A percentile compares a stretch with the other conserved stretches of the same genome.
These are phyloP conservation scores for Plasmodium chabaudi DNA, from an alignment of 169 alveolate genomes.

Conservation along the genomic window DNA sequence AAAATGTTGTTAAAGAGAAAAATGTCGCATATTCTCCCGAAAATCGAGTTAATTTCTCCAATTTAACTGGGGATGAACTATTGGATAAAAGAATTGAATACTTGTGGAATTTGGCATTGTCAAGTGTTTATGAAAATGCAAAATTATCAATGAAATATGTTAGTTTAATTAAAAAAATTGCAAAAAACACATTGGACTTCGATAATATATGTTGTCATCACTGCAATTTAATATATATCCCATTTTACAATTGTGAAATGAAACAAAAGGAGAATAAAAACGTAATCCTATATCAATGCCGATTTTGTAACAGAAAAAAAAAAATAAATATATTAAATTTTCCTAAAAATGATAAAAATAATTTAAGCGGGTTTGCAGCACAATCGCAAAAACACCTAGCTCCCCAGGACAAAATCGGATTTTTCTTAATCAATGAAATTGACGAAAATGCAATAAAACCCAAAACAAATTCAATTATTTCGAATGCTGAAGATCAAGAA, in stretches of 20 bases:
- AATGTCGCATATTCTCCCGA: constrained; percentile 5
- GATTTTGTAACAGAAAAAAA: constrained; percentile 53
- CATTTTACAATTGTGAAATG: constrained; percentile 66
- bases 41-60: constrained; percentile 5
- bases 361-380: not conserved
- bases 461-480: not conserved
- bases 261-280: constrained; percentile 1
- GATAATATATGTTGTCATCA: constrained; percentile 56
- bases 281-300: constrained; percentile 11
- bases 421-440: constrained; percentile 53
- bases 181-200: constrained; percentile 28
- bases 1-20: constrained; percentile 18
- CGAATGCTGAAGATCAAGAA: not conserved
- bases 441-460: constrained; percentile 32
- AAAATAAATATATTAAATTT: not conserved
- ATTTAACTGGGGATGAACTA: constrained; percentile 17
- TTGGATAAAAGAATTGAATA: constrained; percentile 40
- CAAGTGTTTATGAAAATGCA: constrained; percentile 36
- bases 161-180: constrained; percentile 47
- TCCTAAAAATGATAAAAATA: constrained; percentile 2
- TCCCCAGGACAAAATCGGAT: not conserved
- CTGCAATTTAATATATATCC: constrained; percentile 74
- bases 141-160: constrained; percentile 71
- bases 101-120: constrained; percentile 75
- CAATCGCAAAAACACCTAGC: not conserved